A percentile compares a stretch with the other conserved stretches of the same genome.
Evolutionary conservation across 208 protist genomes (phyloP).

Genomic region (Trypanosoma avium): DNA sequence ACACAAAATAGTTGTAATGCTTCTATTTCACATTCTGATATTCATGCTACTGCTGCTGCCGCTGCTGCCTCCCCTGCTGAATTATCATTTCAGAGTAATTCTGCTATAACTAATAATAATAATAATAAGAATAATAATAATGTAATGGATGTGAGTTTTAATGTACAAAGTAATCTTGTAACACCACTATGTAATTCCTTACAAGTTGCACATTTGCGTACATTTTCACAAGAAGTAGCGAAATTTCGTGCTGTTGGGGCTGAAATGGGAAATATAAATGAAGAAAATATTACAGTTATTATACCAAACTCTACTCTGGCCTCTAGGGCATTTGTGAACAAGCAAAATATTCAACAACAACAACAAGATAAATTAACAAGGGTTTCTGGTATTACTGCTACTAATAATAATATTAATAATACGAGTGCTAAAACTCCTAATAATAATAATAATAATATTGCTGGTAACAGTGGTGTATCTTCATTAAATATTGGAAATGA

Average conservation of each 20-base stretch:
- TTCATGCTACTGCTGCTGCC: not conserved
- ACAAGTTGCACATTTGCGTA: not conserved
- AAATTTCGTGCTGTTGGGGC: constrained; percentile 19
- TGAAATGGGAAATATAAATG: not conserved
- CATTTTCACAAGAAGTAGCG: constrained; percentile 19
- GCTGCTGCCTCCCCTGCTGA: no score
- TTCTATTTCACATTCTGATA: no score
- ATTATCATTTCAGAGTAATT: not conserved
- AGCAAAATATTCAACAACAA: not conserved
- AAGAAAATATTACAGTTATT: constrained; percentile 1
- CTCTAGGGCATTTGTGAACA: not conserved
- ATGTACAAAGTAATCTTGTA: not conserved
- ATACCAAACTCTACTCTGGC: not conserved
- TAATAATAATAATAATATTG: not conserved
- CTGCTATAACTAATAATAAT: not conserved
- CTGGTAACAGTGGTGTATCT: not conserved
- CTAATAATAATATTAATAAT: not conserved
- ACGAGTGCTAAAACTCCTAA: no score
- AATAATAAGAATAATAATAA: not conserved
- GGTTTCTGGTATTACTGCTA: no score
- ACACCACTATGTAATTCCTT: not conserved
- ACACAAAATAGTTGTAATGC: no score
- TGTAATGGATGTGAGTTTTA: not conserved
- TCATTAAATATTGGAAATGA: not conserved
- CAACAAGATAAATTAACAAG: not conserved